Evolutionary conservation across 371 early-diverging fungal genomes (phyloP), one percentile per base, ranked within the genome.

Genomic region (Apophysomyces elegans): DNA sequence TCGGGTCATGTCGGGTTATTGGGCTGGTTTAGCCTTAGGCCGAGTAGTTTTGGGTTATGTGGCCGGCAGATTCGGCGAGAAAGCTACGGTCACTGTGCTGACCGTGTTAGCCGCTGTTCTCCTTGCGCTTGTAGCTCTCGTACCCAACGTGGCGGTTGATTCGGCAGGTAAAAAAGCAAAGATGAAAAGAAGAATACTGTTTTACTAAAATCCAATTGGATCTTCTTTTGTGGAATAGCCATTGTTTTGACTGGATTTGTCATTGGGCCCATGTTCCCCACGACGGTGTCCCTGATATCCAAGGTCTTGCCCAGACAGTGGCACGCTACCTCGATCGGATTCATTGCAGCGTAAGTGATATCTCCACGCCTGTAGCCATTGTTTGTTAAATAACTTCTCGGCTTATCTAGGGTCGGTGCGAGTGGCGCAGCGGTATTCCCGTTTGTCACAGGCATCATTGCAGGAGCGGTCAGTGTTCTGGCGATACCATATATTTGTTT

Each of bases 241-340:
- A 57, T 75, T 12, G 58, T 76, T 3, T 37, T 65, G 16, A 64
- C 62, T 13, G 77, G 77, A 0, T 67, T 69, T 26, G 26, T 67
- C 5, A 37, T 77, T 26, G 77, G 77, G 4, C 77, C 77, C n/a
- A 71, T 77, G 71, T 77, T 71, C 39, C 75, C 44, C 12, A 71
- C 71, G 6, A 69, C 77, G 2, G 57, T 77, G n/a, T 64, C 77
- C 12, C 56, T 77, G 62, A 66, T 70, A 35, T 74, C 74, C 32
- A 69, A 71, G 43, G 63, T 73, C 2, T 50, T 77, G 36, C 77
- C 77, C 12, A 46, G 68, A 26, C 37, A 59, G 9, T 54, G 71
- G 61, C 74, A 74, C 46, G 69, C 77, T 7, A 67, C 77, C 1
- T 63, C 77, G 0, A 70, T 77, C 58, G 77, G 77, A 2, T 77